phyloP scores from a whole-genome alignment of 768 basidiomycete genomes.

The Mycena haematopus region DNA sequence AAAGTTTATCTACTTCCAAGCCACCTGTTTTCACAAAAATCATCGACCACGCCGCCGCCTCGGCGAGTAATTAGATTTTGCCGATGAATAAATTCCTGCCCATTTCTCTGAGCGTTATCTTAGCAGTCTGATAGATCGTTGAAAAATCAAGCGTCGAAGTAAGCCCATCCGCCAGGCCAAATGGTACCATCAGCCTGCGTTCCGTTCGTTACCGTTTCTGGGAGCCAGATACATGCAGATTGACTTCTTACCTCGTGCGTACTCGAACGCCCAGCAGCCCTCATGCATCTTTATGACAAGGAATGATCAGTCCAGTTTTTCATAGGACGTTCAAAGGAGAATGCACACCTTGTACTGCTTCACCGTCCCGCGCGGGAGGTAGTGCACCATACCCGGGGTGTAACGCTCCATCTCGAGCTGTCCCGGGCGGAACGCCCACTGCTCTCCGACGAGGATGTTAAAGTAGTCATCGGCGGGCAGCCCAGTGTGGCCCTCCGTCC shows the following conservation, averaged over 20 bases:
- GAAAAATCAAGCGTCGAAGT: constrained; percentile 89
- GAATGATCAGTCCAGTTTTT: too few species aligned
- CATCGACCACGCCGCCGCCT: too few species aligned
- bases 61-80: constrained; percentile 74
- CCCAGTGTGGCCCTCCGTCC: constrained; percentile 96
- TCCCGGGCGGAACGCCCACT: constrained; percentile 93
- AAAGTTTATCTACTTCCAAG: too few species aligned
- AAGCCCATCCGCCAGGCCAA: constrained; percentile 86
- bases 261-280: constrained; percentile 94
- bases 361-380: constrained; percentile 78
- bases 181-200: constrained; percentile 90
- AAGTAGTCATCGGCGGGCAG: constrained; percentile 98
- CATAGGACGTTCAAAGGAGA: too few species aligned
- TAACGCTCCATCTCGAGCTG: constrained; percentile 87
- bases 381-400: constrained; percentile 81
- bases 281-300: constrained; percentile 67
- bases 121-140: constrained; percentile 78
- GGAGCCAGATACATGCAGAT: not conserved
- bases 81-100: constrained; percentile 79
- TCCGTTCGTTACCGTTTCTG: not conserved
- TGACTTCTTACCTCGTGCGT: constrained; percentile 75
- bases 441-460: constrained; percentile 91
- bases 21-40: too few species aligned
- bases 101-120: constrained; percentile 85
- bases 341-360: constrained; percentile 90